phyloP scores from a whole-genome alignment of 1,139 yeast genomes.

The Debaryomyces udenii region DNA sequence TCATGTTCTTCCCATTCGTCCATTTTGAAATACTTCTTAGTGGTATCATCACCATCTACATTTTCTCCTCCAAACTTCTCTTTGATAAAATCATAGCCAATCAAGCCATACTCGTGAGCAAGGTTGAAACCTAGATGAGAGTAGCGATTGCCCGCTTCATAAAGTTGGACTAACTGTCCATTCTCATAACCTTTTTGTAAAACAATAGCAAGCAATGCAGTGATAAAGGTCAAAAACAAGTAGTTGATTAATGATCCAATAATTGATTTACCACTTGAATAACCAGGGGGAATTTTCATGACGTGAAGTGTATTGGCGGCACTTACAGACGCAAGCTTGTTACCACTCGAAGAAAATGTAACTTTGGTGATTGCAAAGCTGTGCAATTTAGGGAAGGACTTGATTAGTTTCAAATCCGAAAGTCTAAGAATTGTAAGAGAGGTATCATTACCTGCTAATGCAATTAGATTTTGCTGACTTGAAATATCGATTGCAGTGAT shows the following conservation, averaged over 20 bases:
- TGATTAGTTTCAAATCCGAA: slow-evolving; percentile 52
- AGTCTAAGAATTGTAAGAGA: slow-evolving; percentile 61
- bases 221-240: slow-evolving; percentile 46
- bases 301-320: slow-evolving; percentile 79
- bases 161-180: slow-evolving; percentile 36
- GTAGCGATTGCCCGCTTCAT: slow-evolving; percentile 23
- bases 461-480: slow-evolving; percentile 52
- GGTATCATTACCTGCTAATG: slow-evolving; percentile 76
- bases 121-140: slow-evolving; percentile 25
- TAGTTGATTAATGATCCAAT: slow-evolving; percentile 44
- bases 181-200: slow-evolving; percentile 43
- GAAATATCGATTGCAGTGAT: slow-evolving; percentile 70
- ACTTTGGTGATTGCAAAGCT: slow-evolving; percentile 79
- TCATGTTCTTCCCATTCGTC: slow-evolving; percentile 27
- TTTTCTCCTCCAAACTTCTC: slow-evolving; percentile 45
- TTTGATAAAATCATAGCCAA: slow-evolving; percentile 39
- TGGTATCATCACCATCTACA: slow-evolving; percentile 29
- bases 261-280: slow-evolving; percentile 46
- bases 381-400: slow-evolving; percentile 64
- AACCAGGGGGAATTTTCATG: slow-evolving; percentile 58
- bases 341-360: slow-evolving; percentile 70
- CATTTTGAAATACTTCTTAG: slow-evolving; percentile 30
- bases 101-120: slow-evolving; percentile 32
- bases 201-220: slow-evolving; percentile 49
- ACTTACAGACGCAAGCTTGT: slow-evolving; percentile 72